Base-by-base conservation (phyloP, 2,329 filamentous ascomycete species). In the Aschersonia sp. region DNA sequence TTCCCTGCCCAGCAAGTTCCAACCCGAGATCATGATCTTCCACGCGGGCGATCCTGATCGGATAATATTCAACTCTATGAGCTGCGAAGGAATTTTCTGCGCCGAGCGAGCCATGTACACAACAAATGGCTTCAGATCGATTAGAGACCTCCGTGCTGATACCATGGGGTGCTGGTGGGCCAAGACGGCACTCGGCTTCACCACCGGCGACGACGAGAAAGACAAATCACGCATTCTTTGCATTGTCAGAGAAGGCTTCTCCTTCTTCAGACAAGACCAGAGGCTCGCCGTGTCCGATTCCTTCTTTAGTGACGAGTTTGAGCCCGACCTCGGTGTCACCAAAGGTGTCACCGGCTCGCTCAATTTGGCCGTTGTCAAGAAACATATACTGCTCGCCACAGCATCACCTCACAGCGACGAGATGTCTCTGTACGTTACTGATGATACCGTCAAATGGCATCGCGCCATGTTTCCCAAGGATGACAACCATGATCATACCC, bases 121-220 rank as follows among this genome's bases (percentile, higher is more conserved):
- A 3, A 81, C 75, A 11, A 83, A 97, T 63, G 87, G 87, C 54
- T 98, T 98, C 69, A 73, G 83, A 53, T 76, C 75, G 5, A 75
- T 79, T 46, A 75, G 84, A 54, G 65, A 72, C 5, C 72, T 96
- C 50, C 76, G 83, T 46, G 70, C 76, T 42, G 76, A 81, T 54
- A 85, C 85, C 2, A 72, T 78, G 45, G 82, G 84, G 51, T 98
- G 92, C 63, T 79, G 83, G 62, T 98, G 90, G 87, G 90, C 92
- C 46, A 87, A 87, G 59, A 78, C 79, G 11, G 80, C 85, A 10
- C 73, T 77, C 5, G 65, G 80, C 42, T 96, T 98, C 61, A 78
- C 77, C 35, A 81, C 81, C 9, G 83, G 83, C 51, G 66, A 81
- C 47, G 67, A 74, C 1, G 73, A 83, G 35, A 68, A 80, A 46